Conservation (phyloP, 345 rosid genomes). For the Citrus inodora region DNA sequence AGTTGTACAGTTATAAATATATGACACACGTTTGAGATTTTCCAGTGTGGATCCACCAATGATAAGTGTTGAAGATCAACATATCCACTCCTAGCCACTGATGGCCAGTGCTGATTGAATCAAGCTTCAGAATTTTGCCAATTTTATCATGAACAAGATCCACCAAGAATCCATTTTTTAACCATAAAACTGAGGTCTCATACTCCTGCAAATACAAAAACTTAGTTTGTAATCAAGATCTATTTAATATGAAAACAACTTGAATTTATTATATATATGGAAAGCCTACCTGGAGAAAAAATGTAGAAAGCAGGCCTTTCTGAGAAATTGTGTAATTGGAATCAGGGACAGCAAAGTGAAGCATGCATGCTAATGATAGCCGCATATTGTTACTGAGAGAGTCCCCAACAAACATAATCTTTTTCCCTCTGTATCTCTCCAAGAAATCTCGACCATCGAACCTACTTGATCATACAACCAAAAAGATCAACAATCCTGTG, state of each 20-base stretch:
- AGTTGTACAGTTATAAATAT: neutral
- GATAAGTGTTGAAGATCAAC: conserved; percentile 64
- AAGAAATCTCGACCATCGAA: conserved; percentile 30
- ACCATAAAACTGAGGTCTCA: conserved; percentile 30
- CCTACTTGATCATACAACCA: neutral
- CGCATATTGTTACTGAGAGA: conserved; percentile 45
- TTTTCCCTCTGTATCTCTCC: conserved; percentile 33
- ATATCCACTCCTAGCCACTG: conserved; percentile 50
- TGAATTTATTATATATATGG: no score
- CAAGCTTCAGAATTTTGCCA: conserved; percentile 54
- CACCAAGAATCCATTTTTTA: conserved; percentile 53
- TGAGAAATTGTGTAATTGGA: conserved; percentile 11
- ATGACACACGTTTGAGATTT: conserved; percentile 24
- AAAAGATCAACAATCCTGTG: neutral
- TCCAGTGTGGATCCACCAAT: conserved; percentile 67
- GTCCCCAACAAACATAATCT: conserved; percentile 48
- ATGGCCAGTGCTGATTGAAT: conserved; percentile 40
- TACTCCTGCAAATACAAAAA: conserved; percentile 35
- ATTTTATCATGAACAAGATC: conserved; percentile 39
- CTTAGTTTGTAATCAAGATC: neutral
- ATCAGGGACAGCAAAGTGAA: conserved; percentile 24
- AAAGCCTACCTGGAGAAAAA: conserved; percentile 17
- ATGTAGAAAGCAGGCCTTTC: conserved; percentile 5
- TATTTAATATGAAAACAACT: no score
- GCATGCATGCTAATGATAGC: conserved; percentile 33